These are phyloP conservation scores for Backusella australiensis DNA, from an alignment of 192 early-diverging fungal species.

Conservation along the genomic window DNA sequence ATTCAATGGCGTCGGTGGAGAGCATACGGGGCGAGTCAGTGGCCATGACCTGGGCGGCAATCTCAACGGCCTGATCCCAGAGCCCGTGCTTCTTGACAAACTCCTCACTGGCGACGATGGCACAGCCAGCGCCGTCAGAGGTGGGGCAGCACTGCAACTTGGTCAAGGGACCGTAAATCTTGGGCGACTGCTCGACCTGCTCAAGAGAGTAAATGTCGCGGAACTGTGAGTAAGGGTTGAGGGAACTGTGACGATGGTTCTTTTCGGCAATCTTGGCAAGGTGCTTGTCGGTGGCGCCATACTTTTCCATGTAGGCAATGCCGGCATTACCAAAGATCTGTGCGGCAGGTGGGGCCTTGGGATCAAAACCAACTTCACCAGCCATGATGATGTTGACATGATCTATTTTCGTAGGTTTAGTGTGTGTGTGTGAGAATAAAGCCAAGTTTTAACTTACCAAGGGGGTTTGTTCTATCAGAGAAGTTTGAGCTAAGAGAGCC, in stretches of 20 bases:
- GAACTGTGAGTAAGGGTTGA: constrained; percentile 76
- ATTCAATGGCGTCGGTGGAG: constrained; percentile 51
- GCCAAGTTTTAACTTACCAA: constrained; percentile 32
- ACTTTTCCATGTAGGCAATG: constrained; percentile 65
- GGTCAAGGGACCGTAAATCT: constrained; percentile 69
- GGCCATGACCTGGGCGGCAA: constrained; percentile 67
- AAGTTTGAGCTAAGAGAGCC: constrained; percentile 51
- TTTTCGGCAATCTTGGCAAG: constrained; percentile 73
- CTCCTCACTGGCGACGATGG: constrained; percentile 61
- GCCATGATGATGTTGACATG: constrained; percentile 54
- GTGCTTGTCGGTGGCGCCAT: constrained; percentile 53
- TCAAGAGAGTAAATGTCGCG: constrained; percentile 58
- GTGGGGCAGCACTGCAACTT: constrained; percentile 77
- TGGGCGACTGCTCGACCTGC: constrained; percentile 57
- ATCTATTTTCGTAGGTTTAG: constrained; percentile 32
- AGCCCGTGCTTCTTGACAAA: constrained; percentile 63
- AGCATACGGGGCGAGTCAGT: constrained; percentile 66
- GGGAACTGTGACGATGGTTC: constrained; percentile 65
- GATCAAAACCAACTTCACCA: constrained; percentile 53
- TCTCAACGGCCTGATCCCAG: constrained; percentile 62
- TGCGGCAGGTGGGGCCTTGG: constrained; percentile 55
- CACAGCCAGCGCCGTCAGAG: constrained; percentile 68
- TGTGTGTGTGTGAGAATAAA: not conserved
- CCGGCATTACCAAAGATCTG: constrained; percentile 77
- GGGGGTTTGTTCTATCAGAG: constrained; percentile 60